Evolutionary conservation across 1,284 basidiomycete species (phyloP), one percentile per base, ranked within the genome.

Genomic region (Cutaneotrichosporon arboriforme): DNA sequence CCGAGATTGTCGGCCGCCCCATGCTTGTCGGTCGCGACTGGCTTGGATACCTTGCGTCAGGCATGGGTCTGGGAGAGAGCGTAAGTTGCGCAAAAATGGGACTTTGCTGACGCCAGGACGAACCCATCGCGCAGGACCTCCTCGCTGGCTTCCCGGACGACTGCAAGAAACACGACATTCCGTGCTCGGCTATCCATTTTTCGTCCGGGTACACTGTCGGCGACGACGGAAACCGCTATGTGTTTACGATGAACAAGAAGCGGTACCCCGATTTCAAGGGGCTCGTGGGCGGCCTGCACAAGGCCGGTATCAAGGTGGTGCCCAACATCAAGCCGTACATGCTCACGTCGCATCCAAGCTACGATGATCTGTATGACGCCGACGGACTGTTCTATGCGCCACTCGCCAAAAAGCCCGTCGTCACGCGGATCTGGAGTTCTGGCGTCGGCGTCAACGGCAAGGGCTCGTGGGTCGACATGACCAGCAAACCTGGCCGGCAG

Each of bases 391-490:
- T 76, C 67, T 61, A 69, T 36, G 68, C 74, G 49, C 63, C 68
- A 0, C 52, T 58, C 39, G 62, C 64, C 5, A 66, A 68, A 45
- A 51, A 60, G 23, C 66, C 72, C 1, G 70, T 73, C 38, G 65
- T 71, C 4, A 77, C 74, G 1, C 66, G 72, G 4, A 75, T 77
- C 52, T 77, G 75, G 75, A 72, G 70, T 20, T 67, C 73, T 8
- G 70, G 70, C 8, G 67, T 73, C 5, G 73, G 73, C 3, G 67
- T 67, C 41, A 75, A 68, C 46, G 73, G 67, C 31, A 67, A 71
- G 20, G 77, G 77, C 22, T 63, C 64, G 18, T 78, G 77, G 77
- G 68, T 74, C 2, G 77, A 78, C 58, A 69, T 77, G 65, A 76
- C 75, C 8, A 66, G 63, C 47, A 52, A 66, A 40, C 72, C 59